Evolutionary conservation across 257 asterid genomes (phyloP), one percentile per base, ranked within the genome.

Genomic region (Lantana camara): DNA sequence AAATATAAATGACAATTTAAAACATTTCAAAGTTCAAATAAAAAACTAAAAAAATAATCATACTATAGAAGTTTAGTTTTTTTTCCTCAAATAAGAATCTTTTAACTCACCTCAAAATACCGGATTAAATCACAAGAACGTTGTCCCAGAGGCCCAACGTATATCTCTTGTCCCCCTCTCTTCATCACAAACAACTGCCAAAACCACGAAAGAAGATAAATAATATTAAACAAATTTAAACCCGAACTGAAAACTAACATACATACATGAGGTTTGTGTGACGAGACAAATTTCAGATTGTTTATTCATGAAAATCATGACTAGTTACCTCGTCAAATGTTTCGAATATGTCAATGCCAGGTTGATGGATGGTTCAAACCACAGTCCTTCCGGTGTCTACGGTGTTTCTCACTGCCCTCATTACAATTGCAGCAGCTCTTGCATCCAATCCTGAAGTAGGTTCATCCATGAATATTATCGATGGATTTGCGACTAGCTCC

Each of bases 151-250:
- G 86, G 92, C 35, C 89, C 89, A 8, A 71, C 83, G 35, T 82
- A 85, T 66, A 77, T 82, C 86, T 77, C 89, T 67, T 82, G 69
- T 21, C 89, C 92, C 34, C 92, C 92, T 80, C 81, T 77, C 70
- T 85, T 85, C 87, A 85, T 68, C 14, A 82, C 63, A 29, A 82
- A 68, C 4, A 85, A 65, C 92, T 84, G 77, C 51, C 49, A 9
- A 37, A 13, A 1, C 14, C 11, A 30, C 30, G 40, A 35, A 35
- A 35, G 40, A 35, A 9, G 4, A 35, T 2, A 3, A 5, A 35
- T 35, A 35, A 35, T 35, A 1, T 35, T 35, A 3, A 35, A 5
- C 5, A 5, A 27, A 27, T 2, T 27, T 27, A 2, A 35, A 35
- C 40, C 40, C 4, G 40, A 5, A 1, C 4, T 4, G 9, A 35